phyloP scores from a whole-genome alignment of 352 stramenopile genomes.

The Globisporangium middletonii region DNA sequence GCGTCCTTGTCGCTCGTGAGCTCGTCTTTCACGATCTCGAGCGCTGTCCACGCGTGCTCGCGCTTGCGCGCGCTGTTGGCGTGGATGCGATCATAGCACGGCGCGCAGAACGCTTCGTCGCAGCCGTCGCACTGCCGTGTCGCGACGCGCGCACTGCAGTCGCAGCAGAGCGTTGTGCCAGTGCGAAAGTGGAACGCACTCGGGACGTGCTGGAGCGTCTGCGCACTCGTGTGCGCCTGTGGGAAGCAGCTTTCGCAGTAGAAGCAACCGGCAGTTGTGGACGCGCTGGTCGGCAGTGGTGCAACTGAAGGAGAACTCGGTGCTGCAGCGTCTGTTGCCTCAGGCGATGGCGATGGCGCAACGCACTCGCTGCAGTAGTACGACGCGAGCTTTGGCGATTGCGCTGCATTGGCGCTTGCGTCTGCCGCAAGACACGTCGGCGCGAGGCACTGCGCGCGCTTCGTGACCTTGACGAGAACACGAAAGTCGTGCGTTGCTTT shows the following conservation, averaged over 20 bases:
- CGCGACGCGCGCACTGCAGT: constrained; percentile 40
- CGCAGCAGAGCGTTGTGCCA: constrained; percentile 44
- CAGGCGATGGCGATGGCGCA: neutral
- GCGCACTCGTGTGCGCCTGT: constrained; percentile 35
- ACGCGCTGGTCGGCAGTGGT: neutral
- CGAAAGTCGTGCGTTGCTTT: constrained; percentile 54
- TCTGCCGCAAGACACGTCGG: constrained; percentile 8
- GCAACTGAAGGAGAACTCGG: neutral
- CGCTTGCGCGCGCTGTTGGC: constrained; percentile 22
- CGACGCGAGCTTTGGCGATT: neutral
- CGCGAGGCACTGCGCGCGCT: constrained; percentile 29
- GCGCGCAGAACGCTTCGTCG: constrained; percentile 51
- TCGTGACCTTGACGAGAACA: constrained; percentile 19
- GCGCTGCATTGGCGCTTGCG: constrained; percentile 14
- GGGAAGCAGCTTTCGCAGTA: constrained; percentile 65
- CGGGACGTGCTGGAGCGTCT: constrained; percentile 32
- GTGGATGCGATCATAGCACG: constrained; percentile 41
- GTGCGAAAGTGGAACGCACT: constrained; percentile 44
- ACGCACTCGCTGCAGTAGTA: constrained; percentile 40
- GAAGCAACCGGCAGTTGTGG: constrained; percentile 25
- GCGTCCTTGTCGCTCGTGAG: constrained; percentile 41
- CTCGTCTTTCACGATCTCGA: constrained; percentile 57
- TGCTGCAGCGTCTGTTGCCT: neutral
- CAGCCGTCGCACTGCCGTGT: constrained; percentile 46
- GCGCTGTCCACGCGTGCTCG: constrained; percentile 28